Evolutionary conservation across 306 rosid genomes (phyloP).

Genomic region (Senna tora): DNA sequence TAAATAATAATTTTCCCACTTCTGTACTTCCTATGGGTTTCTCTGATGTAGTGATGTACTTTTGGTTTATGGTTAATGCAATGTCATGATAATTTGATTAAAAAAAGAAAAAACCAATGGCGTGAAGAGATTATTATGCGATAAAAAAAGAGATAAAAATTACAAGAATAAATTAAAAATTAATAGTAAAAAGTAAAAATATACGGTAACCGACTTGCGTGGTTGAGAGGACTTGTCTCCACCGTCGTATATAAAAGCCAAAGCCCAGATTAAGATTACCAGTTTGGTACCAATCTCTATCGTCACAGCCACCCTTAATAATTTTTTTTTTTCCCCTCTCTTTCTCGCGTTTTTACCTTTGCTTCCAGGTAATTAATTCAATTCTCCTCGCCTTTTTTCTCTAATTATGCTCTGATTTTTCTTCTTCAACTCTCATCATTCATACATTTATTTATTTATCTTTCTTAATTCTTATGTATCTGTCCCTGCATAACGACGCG

Average conservation of each 20-base stretch:
- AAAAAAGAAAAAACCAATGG: not conserved
- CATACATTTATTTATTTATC: too few relatives aligned
- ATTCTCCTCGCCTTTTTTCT: not conserved
- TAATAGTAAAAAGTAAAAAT: not conserved
- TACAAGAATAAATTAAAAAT: not conserved
- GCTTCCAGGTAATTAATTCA: not conserved
- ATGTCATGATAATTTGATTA: not conserved
- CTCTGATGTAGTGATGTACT: too few relatives aligned
- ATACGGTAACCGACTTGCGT: not conserved
- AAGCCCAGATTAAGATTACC: not conserved
- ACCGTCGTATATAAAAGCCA: slow-evolving; percentile 13
- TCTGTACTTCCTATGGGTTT: too few relatives aligned
- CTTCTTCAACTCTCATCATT: not conserved
- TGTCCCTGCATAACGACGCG: not conserved
- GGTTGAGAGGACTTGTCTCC: slow-evolving; percentile 36
- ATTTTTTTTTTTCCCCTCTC: not conserved
- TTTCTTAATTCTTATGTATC: too few relatives aligned
- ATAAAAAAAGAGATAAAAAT: not conserved
- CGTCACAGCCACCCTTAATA: not conserved
- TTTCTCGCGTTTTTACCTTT: not conserved
- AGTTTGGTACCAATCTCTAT: not conserved
- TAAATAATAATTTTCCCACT: too few relatives aligned
- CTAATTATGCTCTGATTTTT: not conserved
- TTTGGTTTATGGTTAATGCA: too few relatives aligned
- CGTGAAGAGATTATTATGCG: not conserved